Evolutionary conservation across 2,329 filamentous ascomycete genomes (phyloP), one percentile per base, ranked within the genome.

Genomic region (Aspergillus tubingensis): DNA sequence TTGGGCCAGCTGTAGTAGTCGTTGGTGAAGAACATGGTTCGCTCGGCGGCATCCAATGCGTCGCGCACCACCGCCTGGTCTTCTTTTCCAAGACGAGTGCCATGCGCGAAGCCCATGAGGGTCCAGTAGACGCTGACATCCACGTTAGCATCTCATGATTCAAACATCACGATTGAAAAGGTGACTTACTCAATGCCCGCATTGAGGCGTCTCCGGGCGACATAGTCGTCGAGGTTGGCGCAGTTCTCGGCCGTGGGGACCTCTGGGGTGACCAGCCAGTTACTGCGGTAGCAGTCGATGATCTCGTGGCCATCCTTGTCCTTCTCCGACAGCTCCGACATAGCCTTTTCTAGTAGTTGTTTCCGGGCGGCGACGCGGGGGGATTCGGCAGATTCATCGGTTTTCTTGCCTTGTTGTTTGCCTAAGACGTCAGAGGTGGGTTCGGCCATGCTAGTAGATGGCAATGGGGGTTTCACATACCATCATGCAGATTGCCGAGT

Each of bases 1-100:
- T 58, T 58, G 27, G 59, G 49, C 61, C 61, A 63, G 58, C 61
- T 63, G 38, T 61, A 63, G 55, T 61, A 63, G 53, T 63, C 61
- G 39, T 63, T 63, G 41, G 58, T 61, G 41, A 63, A 63, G 58
- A 61, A 61, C 58, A 62, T 62, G 39, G 55, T 52, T 17, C 61
- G 58, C 47, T 63, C 61, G 15, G 61, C 60, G 17, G 60, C 57
- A 23, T 60, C 58, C 30, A 62, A 49, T 4, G 53, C 57, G 38
- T 62, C 60, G 36, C 49, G 44, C 6, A 60, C 57, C 57, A 59
- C 55, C 5, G 60, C 57, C 30, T 62, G 58, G 17, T 62, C 60
- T 27, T 62, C 60, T 41, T 62, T 62, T 32, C 57, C 54, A 36
- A 62, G 41, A 15, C 58, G 60, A 8, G 60, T 62, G 25, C 60